These are phyloP conservation scores for Geranomyces variabilis DNA, from an alignment of 192 early-diverging fungal genomes.

Conservation along the genomic window DNA sequence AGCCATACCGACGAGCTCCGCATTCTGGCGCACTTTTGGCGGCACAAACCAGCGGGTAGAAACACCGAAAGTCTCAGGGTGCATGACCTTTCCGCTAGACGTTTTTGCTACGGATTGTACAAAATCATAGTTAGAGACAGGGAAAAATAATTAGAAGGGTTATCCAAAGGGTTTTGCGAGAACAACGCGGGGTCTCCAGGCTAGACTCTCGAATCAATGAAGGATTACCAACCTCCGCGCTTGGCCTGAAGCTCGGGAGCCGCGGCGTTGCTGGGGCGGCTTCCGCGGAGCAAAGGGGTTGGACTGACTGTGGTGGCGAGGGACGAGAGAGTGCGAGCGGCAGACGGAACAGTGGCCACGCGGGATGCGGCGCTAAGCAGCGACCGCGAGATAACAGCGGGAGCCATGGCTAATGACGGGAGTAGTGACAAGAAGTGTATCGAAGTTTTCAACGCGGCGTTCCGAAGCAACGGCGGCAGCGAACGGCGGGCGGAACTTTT, in stretches of 20 bases:
- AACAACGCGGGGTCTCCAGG: neutral
- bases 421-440: neutral
- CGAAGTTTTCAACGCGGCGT: neutral
- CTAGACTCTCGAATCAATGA: too few species aligned
- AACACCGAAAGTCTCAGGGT: conserved; percentile 48
- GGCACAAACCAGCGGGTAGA: conserved; percentile 59
- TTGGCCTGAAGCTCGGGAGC: conserved; percentile 6
- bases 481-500: too few species aligned
- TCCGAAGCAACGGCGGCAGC: too few species aligned
- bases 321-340: neutral
- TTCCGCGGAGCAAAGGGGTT: neutral
- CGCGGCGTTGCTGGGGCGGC: neutral
- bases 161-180: neutral
- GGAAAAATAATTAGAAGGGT: neutral
- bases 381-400: conserved; percentile 3
- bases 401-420: neutral
- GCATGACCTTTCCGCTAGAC: conserved; percentile 27
- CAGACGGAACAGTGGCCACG: neutral
- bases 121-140: neutral
- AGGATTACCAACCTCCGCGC: conserved; percentile 7
- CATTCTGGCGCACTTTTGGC: conserved; percentile 52
- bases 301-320: neutral
- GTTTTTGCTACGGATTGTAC: conserved; percentile 18
- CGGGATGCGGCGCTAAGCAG: conserved; percentile 1
- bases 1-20: conserved; percentile 40